phyloP scores from a whole-genome alignment of 75 land plant species.

The Selaginella tamariscina region DNA sequence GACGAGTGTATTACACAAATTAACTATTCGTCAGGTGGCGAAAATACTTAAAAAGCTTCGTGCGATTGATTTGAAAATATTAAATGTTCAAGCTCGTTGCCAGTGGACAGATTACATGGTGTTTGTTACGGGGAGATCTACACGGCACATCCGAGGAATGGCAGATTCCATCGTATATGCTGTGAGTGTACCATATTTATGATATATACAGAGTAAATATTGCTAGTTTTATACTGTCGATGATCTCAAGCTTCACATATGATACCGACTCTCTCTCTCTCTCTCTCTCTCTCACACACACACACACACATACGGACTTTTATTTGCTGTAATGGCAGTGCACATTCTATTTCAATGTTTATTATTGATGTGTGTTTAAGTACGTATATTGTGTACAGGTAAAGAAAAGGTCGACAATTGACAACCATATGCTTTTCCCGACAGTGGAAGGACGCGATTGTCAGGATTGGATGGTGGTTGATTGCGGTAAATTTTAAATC shows the following conservation, averaged over 20 bases:
- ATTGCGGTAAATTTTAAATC: constrained; percentile 43
- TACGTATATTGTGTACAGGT: constrained; percentile 3
- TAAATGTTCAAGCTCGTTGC: constrained; percentile 37
- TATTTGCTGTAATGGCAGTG: no score
- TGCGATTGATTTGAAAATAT: constrained; percentile 51
- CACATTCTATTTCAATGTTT: not conserved
- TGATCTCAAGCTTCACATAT: no score
- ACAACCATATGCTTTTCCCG: constrained; percentile 38
- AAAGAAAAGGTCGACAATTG: constrained; percentile 46
- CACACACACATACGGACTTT: no score
- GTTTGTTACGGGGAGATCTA: constrained; percentile 65
- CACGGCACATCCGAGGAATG: constrained; percentile 74
- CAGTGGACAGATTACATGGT: constrained; percentile 79
- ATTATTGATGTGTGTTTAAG: not conserved
- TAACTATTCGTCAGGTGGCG: constrained; percentile 54
- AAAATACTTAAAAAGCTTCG: constrained; percentile 47
- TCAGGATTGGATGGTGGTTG: constrained; percentile 88
- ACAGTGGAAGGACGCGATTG: constrained; percentile 65
- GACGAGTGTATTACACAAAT: constrained; percentile 16
- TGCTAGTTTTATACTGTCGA: no score
- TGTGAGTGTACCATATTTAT: no score
- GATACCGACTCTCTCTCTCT: no score
- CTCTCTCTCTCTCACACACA: no score
- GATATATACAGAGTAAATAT: no score
- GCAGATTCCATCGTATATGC: constrained; percentile 64